phyloP scores from a whole-genome alignment of 768 basidiomycete genomes.

The Lentinula lateritia region DNA sequence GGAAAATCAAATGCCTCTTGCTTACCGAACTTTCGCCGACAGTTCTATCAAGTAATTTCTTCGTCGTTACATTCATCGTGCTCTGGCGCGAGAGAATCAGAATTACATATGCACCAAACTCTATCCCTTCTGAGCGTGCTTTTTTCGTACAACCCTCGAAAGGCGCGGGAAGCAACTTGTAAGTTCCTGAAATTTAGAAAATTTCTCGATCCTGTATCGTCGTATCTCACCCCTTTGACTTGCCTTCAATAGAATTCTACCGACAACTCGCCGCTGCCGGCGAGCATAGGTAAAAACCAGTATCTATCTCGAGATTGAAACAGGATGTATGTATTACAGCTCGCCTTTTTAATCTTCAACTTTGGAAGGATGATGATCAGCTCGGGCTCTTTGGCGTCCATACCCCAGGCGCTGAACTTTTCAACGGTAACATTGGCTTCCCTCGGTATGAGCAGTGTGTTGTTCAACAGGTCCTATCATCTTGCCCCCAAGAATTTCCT shows the following conservation, averaged over 20 bases:
- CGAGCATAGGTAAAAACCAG: not conserved
- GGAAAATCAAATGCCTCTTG: not conserved
- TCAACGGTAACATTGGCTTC: not conserved
- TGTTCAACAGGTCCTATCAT: not conserved
- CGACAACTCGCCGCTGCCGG: slow-evolving; percentile 1
- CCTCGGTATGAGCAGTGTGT: not conserved
- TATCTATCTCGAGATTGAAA: not conserved
- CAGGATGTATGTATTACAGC: not conserved
- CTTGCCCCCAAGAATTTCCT: too few relatives aligned
- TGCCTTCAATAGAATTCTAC: not conserved
- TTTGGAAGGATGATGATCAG: not conserved
- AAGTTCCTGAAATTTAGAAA: not conserved
- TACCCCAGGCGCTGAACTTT: not conserved
- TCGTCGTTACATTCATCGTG: not conserved
- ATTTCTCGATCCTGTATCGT: not conserved
- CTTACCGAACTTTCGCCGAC: not conserved
- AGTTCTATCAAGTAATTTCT: not conserved
- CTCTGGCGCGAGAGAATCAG: not conserved
- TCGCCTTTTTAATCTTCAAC: not conserved
- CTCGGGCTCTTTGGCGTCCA: not conserved
- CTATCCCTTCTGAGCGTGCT: not conserved
- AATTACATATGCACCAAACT: not conserved
- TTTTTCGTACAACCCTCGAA: not conserved
- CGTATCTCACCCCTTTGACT: slow-evolving; percentile 1
- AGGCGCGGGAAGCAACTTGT: not conserved